phyloP scores from a whole-genome alignment of 176 grass and related monocot species.

The Otatea glauca region DNA sequence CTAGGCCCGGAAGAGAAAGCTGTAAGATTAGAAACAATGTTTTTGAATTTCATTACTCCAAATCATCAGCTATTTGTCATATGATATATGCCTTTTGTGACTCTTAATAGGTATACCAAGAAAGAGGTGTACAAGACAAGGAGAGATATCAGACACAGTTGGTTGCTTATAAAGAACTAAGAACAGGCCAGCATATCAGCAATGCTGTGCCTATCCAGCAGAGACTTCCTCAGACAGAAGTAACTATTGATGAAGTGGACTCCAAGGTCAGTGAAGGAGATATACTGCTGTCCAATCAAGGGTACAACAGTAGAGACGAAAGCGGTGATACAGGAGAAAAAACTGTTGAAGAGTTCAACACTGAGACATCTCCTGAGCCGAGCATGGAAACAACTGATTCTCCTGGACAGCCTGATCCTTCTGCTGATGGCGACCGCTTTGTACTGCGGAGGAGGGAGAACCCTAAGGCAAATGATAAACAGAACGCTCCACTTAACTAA shows the following conservation, averaged over 20 bases:
- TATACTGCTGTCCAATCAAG: conserved; percentile 58
- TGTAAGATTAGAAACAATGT: conserved; percentile 60
- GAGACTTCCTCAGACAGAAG: conserved; percentile 57
- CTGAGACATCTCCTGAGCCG: conserved; percentile 51
- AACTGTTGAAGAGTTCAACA: conserved; percentile 50
- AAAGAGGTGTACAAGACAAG: conserved; percentile 80
- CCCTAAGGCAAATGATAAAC: conserved; percentile 44
- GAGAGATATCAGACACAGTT: conserved; percentile 78
- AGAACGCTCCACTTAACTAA: conserved; percentile 39
- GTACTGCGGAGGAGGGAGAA: conserved; percentile 68
- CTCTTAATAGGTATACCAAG: conserved; percentile 77
- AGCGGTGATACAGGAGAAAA: conserved; percentile 47
- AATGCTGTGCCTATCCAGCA: conserved; percentile 67
- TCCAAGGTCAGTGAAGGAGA: conserved; percentile 58
- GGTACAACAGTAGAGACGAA: conserved; percentile 50
- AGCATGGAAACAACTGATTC: conserved; percentile 47
- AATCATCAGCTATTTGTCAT: conserved; percentile 27
- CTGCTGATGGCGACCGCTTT: conserved; percentile 49
- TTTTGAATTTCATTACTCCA: conserved; percentile 4
- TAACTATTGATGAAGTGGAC: conserved; percentile 59
- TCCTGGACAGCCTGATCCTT: conserved; percentile 35
- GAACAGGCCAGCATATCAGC: conserved; percentile 57
- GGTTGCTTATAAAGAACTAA: conserved; percentile 61
- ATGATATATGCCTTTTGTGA: conserved; percentile 10
- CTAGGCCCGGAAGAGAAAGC: conserved; percentile 80